phyloP scores from a whole-genome alignment of 805 yeast genomes.

The Trichomonascus vanleenenianus region DNA sequence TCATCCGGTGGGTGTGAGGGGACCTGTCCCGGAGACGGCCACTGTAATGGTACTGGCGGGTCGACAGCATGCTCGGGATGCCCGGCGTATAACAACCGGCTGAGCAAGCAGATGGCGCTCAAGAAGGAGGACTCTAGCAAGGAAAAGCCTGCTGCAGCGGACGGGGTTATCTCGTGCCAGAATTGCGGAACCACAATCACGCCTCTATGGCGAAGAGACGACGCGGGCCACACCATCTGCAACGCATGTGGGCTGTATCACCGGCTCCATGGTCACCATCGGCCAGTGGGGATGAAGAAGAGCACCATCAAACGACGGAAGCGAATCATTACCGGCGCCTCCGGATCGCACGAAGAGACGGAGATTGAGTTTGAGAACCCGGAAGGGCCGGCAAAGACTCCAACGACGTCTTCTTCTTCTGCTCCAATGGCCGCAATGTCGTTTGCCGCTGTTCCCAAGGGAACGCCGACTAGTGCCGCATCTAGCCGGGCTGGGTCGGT shows the following conservation, averaged over 20 bases:
- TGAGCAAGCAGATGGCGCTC: constrained; percentile 13
- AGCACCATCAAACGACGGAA: constrained; percentile 68
- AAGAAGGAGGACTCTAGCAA: neutral
- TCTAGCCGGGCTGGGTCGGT: neutral
- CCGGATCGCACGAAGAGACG: neutral
- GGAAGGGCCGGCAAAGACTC: neutral
- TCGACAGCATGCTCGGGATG: constrained; percentile 72
- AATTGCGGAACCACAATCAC: constrained; percentile 82
- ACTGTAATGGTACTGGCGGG: constrained; percentile 87
- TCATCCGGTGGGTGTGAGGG: constrained; percentile 30
- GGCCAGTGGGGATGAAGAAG: constrained; percentile 71
- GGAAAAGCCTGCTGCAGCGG: constrained; percentile 12
- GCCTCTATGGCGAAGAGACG: constrained; percentile 82
- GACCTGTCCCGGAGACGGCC: constrained; percentile 66
- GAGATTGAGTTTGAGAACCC: neutral
- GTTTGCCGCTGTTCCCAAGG: no score
- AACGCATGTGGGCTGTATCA: constrained; percentile 80
- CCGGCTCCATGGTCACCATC: constrained; percentile 63
- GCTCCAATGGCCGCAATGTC: no score
- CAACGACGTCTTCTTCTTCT: no score
- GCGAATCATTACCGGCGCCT: constrained; percentile 30
- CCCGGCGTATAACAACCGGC: constrained; percentile 71
- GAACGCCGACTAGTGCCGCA: neutral
- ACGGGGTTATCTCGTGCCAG: constrained; percentile 60
- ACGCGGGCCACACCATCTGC: constrained; percentile 73